phyloP scores from a whole-genome alignment of 2,329 filamentous ascomycete species.

The Hypoxylon sp. region DNA sequence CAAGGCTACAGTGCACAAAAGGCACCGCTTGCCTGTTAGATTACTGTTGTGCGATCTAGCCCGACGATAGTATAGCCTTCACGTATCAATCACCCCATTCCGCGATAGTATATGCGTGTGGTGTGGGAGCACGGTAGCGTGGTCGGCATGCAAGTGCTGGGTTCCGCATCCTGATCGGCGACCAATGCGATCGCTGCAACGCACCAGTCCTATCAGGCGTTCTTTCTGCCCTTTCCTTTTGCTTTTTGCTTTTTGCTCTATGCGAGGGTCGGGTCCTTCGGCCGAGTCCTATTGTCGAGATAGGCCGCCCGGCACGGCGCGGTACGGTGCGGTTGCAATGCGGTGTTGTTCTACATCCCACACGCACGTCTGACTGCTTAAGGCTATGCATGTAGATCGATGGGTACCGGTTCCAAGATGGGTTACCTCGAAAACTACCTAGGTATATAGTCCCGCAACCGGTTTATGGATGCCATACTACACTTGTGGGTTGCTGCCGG shows the following conservation, averaged over 20 bases:
- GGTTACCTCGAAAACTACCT: conserved; percentile 14
- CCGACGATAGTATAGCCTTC: conserved; percentile 20
- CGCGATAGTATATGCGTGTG: conserved; percentile 22
- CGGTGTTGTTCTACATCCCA: conserved; percentile 5
- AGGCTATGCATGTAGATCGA: background rate
- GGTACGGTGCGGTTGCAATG: conserved; percentile 6
- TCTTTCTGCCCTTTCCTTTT: conserved; percentile 1
- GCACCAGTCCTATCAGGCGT: background rate
- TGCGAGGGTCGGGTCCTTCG: conserved; percentile 14
- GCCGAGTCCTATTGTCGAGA: conserved; percentile 13
- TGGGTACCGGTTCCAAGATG: conserved; percentile 15
- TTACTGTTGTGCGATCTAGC: conserved; percentile 28
- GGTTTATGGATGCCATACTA: conserved; percentile 22
- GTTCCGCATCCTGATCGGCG: conserved; percentile 37
- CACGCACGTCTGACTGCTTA: conserved; percentile 11
- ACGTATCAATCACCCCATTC: conserved; percentile 36
- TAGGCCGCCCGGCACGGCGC: background rate
- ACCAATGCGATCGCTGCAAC: conserved; percentile 35
- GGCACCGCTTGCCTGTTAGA: conserved; percentile 11
- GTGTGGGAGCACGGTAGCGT: conserved; percentile 35
- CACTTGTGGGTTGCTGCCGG: conserved; percentile 29
- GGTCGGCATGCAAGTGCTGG: conserved; percentile 41
- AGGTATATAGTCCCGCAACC: conserved; percentile 17
- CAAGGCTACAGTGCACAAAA: conserved; percentile 1
- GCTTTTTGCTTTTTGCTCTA: background rate